Evolutionary conservation across 176 grass and related monocot species (phyloP).

Genomic region (Avena insularis): DNA sequence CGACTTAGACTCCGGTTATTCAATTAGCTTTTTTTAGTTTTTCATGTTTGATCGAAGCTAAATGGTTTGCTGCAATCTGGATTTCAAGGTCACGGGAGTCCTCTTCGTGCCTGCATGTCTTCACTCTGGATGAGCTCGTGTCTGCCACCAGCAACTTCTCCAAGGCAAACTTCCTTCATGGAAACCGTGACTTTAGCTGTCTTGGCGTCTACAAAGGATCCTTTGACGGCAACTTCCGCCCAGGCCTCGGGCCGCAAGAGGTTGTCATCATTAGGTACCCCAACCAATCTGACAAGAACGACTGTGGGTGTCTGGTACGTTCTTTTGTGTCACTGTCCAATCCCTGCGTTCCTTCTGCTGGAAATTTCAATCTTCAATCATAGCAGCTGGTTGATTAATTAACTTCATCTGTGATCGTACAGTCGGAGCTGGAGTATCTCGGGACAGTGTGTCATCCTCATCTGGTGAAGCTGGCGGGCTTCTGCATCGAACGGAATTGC

Average conservation of each 20-base stretch:
- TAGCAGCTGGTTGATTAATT: background rate
- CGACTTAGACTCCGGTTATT: background rate
- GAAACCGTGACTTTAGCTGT: background rate
- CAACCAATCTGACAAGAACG: background rate
- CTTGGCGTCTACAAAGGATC: background rate
- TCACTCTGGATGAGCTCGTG: background rate
- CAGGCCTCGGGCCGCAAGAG: background rate
- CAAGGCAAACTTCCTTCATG: background rate
- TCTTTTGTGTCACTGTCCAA: background rate
- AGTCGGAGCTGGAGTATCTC: background rate
- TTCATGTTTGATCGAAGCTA: background rate
- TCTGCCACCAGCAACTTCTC: conserved; percentile 5
- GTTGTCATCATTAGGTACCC: background rate
- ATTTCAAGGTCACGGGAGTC: background rate
- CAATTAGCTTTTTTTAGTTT: background rate
- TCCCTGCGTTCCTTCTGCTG: background rate
- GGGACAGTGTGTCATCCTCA: background rate
- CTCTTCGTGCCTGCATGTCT: conserved; percentile 3
- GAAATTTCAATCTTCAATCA: background rate
- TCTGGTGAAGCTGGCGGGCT: background rate
- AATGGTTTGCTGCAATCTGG: background rate
- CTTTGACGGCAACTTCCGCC: background rate
- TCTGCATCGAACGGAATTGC: background rate
- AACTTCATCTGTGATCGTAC: background rate
- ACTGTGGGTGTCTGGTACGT: background rate